A percentile compares a stretch with the other conserved stretches of the same genome.
Evolutionary conservation across 2,329 filamentous ascomycete species (phyloP).

Genomic region (Chrysoporthe cubensis): DNA sequence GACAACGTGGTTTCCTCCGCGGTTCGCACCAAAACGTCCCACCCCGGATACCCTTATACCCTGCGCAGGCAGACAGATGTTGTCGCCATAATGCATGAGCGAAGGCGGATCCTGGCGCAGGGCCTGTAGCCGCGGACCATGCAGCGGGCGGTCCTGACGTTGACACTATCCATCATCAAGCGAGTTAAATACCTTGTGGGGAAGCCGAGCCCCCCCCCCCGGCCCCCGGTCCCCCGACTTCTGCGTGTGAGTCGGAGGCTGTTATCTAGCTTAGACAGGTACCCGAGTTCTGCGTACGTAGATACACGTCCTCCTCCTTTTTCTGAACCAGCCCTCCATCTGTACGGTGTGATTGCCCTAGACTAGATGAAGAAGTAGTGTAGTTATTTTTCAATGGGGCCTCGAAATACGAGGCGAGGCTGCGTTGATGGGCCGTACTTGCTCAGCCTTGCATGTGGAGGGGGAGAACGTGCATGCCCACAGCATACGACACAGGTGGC

Average conservation of each 20-base stretch:
- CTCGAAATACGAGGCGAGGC: background rate
- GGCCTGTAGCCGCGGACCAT: too few relatives aligned
- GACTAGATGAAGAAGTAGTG: background rate
- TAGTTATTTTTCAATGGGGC: too few relatives aligned
- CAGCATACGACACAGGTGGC: too few relatives aligned
- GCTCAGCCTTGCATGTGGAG: background rate
- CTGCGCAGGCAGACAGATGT: background rate
- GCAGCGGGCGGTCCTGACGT: too few relatives aligned
- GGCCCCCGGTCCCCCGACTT: too few relatives aligned
- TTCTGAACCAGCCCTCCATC: background rate
- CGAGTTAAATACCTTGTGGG: too few relatives aligned
- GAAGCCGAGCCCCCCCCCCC: too few relatives aligned
- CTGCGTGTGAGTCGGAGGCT: too few relatives aligned
- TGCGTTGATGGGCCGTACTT: background rate
- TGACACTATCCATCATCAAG: too few relatives aligned
- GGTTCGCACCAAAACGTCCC: background rate
- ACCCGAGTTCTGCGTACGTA: background rate
- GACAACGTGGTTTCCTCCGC: background rate
- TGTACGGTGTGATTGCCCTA: background rate
- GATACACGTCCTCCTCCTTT: background rate
- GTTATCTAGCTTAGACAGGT: background rate
- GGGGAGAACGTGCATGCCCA: too few relatives aligned
- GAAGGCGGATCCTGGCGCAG: too few relatives aligned
- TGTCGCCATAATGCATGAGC: too few relatives aligned
- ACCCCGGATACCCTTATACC: background rate